Evolutionary conservation across 108 stramenopile genomes (phyloP).

Genomic region (Skeletonema marinoi): DNA sequence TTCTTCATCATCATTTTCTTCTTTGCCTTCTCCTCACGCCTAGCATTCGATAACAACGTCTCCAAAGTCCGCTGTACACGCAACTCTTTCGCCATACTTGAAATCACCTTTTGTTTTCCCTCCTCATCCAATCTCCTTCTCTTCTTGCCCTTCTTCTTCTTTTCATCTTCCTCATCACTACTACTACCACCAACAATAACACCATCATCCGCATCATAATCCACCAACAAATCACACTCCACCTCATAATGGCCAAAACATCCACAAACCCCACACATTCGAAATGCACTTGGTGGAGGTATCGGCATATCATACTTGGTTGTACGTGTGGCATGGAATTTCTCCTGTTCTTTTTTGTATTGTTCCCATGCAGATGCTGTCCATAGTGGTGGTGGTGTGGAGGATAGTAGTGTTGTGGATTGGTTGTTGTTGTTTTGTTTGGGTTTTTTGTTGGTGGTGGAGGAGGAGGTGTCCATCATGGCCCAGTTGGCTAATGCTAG

Average conservation of each 20-base stretch:
- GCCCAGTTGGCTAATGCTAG: conserved; percentile 51
- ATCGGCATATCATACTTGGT: conserved; percentile 8
- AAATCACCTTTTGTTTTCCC: neutral
- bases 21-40: conserved; percentile 3
- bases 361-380: conserved; percentile 2
- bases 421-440: neutral
- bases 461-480: conserved; percentile 4
- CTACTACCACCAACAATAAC: neutral
- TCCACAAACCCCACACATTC: conserved; percentile 47
- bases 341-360: conserved; percentile 9
- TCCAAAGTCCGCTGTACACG: conserved; percentile 5
- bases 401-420: neutral
- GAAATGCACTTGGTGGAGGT: conserved; percentile 28
- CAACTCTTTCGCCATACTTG: conserved; percentile 15
- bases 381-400: neutral
- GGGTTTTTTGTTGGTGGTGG: neutral
- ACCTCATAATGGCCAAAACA: conserved; percentile 64
- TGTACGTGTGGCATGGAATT: neutral
- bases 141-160: neutral
- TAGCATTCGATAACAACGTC: neutral
- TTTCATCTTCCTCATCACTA: neutral
- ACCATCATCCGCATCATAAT: neutral
- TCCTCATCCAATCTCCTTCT: neutral
- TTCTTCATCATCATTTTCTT: neutral
- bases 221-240: conserved; percentile 44